Evolutionary conservation across 2,329 filamentous ascomycete species (phyloP).

Genomic region (Zymoseptoria ardabiliae): DNA sequence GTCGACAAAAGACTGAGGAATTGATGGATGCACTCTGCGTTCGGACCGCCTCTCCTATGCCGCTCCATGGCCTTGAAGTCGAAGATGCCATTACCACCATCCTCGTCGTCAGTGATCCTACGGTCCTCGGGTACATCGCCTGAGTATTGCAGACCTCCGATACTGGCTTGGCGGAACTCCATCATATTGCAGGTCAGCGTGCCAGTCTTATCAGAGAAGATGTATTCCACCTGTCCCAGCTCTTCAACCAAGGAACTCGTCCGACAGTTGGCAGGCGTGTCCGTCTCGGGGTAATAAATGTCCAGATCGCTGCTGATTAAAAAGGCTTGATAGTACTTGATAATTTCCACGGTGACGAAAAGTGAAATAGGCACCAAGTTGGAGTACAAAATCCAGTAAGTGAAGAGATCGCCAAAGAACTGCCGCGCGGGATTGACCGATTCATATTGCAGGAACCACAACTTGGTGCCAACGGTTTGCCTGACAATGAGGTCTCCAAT

Average conservation of each 20-base stretch:
- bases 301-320: conserved; percentile 96
- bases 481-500: conserved; percentile 82
- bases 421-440: conserved; percentile 57
- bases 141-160: conserved; percentile 88
- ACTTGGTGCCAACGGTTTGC: conserved; percentile 52
- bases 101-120: conserved; percentile 65
- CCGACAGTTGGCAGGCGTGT: conserved; percentile 90
- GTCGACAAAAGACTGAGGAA: conserved; percentile 81
- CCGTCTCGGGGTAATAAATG: conserved; percentile 93
- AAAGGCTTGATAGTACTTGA: conserved; percentile 97
- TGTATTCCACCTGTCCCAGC: conserved; percentile 94
- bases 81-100: conserved; percentile 69
- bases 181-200: conserved; percentile 98
- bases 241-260: conserved; percentile 97
- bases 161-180: conserved; percentile 95
- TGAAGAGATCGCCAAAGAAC: conserved; percentile 91
- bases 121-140: conserved; percentile 89
- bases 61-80: conserved; percentile 70
- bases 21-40: conserved; percentile 63
- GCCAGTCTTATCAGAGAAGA: conserved; percentile 97
- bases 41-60: conserved; percentile 51
- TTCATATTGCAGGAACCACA: conserved; percentile 67
- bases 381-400: conserved; percentile 97
- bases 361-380: conserved; percentile 94
- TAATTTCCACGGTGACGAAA: conserved; percentile 93